Evolutionary conservation across 2,329 filamentous ascomycete genomes (phyloP).

Genomic region (Penicillium sp.): DNA sequence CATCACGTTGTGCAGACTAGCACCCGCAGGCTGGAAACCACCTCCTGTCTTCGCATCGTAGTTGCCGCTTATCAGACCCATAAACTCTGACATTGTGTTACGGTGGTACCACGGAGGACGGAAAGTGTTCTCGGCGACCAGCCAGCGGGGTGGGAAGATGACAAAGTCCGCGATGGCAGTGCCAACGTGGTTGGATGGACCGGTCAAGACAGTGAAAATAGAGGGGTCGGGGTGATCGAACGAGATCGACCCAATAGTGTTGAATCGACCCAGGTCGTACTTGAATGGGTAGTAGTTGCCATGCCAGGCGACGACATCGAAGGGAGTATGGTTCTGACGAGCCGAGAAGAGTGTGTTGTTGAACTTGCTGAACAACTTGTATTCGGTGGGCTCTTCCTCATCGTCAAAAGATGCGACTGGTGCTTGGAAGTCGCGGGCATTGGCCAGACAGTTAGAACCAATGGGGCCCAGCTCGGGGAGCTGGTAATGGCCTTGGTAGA

Average conservation of each 20-base stretch:
- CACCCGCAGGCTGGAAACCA: conserved; percentile 58
- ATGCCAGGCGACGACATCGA: conserved; percentile 77
- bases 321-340: conserved; percentile 65
- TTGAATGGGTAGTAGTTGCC: conserved; percentile 77
- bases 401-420: conserved; percentile 66
- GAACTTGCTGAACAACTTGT: conserved; percentile 61
- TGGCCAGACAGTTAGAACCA: conserved; percentile 69
- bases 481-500: conserved; percentile 67
- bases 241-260: conserved; percentile 66
- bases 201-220: conserved; percentile 67
- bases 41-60: conserved; percentile 57
- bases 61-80: conserved; percentile 59
- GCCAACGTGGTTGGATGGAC: conserved; percentile 53
- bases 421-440: conserved; percentile 68
- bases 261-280: conserved; percentile 74
- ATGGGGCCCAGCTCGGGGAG: conserved; percentile 70
- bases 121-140: conserved; percentile 58
- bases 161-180: conserved; percentile 64
- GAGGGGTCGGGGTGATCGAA: conserved; percentile 75
- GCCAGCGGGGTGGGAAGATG: conserved; percentile 62
- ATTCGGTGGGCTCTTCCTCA: conserved; percentile 48
- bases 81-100: conserved; percentile 63
- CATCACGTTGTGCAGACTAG: conserved; percentile 67
- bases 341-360: conserved; percentile 63
- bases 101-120: conserved; percentile 61